These are phyloP conservation scores for Aspergillus clavatus DNA, from an alignment of 2,329 filamentous ascomycete species.

Conservation along the genomic window DNA sequence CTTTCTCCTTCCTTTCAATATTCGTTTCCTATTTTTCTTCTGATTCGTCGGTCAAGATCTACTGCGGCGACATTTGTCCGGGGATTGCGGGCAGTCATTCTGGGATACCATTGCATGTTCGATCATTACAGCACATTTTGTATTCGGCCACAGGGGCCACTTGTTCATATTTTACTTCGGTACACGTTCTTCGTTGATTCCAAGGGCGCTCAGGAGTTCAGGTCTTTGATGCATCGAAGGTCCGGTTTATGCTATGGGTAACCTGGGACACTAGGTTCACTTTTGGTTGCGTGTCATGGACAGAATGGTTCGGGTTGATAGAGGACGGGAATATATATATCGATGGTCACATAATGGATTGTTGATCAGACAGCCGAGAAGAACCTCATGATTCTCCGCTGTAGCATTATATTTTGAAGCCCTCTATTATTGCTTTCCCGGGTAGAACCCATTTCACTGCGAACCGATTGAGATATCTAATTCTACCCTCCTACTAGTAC, in stretches of 20 bases:
- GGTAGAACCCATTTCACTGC: too few species aligned
- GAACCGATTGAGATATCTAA: too few species aligned
- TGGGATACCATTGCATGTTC: not conserved
- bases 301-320: slow-evolving; percentile 15
- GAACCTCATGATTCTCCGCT: too few species aligned
- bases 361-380: slow-evolving; percentile 9
- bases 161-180: slow-evolving; percentile 4
- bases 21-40: not conserved
- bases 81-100: not conserved
- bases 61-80: not conserved
- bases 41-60: not conserved
- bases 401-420: too few species aligned
- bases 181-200: slow-evolving; percentile 1
- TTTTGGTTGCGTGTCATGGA: slow-evolving; percentile 13
- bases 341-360: slow-evolving; percentile 17
- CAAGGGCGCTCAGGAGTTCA: slow-evolving; percentile 10
- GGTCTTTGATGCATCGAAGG: not conserved
- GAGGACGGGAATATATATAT: slow-evolving; percentile 12
- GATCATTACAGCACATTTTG: not conserved
- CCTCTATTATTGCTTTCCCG: too few species aligned
- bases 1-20: slow-evolving; percentile 1
- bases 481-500: too few species aligned
- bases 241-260: not conserved
- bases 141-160: not conserved
- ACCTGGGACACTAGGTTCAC: slow-evolving; percentile 6